Evolutionary conservation across 345 rosid species (phyloP).

Genomic region (Aquilaria sinensis): DNA sequence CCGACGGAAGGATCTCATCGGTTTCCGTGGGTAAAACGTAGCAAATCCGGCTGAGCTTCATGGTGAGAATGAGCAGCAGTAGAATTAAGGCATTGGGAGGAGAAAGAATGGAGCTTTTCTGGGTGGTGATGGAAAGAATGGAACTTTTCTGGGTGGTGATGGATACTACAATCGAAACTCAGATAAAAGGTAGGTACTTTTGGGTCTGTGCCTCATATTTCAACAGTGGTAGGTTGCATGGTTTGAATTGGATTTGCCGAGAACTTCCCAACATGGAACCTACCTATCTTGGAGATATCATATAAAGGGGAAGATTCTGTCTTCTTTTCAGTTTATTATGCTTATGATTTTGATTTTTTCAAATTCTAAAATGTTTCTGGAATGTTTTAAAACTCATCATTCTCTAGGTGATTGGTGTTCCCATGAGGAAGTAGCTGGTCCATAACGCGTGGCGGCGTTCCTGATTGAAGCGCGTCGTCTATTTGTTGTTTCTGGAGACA

Average conservation of each 20-base stretch:
- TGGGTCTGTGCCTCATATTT: slow-evolving; percentile 9
- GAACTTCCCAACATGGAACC: slow-evolving; percentile 8
- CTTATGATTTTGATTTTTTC: no score
- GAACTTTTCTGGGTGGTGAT: background rate
- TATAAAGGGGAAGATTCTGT: slow-evolving; percentile 4
- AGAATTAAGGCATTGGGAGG: background rate
- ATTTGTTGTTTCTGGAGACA: no score
- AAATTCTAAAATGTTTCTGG: no score
- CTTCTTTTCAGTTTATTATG: no score
- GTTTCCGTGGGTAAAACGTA: slow-evolving; percentile 52
- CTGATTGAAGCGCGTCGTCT: no score
- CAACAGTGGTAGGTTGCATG: slow-evolving; percentile 38
- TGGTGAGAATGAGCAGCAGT: slow-evolving; percentile 16
- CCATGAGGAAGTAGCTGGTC: no score
- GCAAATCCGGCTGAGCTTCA: slow-evolving; percentile 54
- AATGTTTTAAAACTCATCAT: no score
- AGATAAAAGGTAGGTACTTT: background rate
- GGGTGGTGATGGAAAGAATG: background rate
- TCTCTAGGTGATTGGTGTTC: no score
- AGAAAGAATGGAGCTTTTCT: background rate
- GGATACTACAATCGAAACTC: background rate
- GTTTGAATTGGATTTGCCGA: slow-evolving; percentile 24
- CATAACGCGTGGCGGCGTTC: no score
- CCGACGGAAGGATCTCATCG: slow-evolving; percentile 32
- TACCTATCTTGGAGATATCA: slow-evolving; percentile 11